Conservation (phyloP, 805 yeast species). For the Teunomyces barrocoloradensis region DNA sequence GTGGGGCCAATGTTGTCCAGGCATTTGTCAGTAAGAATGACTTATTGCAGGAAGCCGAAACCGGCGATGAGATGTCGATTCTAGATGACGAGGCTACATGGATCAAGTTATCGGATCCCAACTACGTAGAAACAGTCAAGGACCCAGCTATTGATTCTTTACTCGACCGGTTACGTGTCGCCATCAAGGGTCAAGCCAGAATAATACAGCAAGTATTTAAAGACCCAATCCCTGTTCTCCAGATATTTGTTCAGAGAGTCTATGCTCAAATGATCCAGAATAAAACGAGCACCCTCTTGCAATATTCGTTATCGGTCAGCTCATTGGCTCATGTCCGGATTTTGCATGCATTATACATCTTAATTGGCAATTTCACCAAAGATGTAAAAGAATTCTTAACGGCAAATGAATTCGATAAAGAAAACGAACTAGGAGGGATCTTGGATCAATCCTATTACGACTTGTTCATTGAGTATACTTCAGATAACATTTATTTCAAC, state of each 20-base stretch:
- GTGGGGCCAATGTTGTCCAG: constrained; percentile 78
- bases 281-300: constrained; percentile 55
- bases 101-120: constrained; percentile 60
- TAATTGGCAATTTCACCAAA: constrained; percentile 58
- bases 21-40: constrained; percentile 79
- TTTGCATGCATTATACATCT: constrained; percentile 61
- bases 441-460: constrained; percentile 75
- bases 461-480: constrained; percentile 65
- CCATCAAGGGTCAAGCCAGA: constrained; percentile 69
- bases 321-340: constrained; percentile 74
- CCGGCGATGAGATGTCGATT: constrained; percentile 23
- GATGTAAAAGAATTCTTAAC: constrained; percentile 61
- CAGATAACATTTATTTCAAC: constrained; percentile 66
- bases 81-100: constrained; percentile 52
- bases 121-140: constrained; percentile 43
- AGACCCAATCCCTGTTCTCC: constrained; percentile 64
- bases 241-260: constrained; percentile 68
- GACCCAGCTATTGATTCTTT: constrained; percentile 53
- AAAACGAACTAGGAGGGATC: constrained; percentile 44
- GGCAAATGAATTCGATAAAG: constrained; percentile 45
- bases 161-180: constrained; percentile 51
- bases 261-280: constrained; percentile 69
- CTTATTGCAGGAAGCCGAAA: constrained; percentile 53
- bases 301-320: constrained; percentile 60
- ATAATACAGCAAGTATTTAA: constrained; percentile 72